phyloP scores from a whole-genome alignment of 345 rosid species.

The Passiflora organensis region DNA sequence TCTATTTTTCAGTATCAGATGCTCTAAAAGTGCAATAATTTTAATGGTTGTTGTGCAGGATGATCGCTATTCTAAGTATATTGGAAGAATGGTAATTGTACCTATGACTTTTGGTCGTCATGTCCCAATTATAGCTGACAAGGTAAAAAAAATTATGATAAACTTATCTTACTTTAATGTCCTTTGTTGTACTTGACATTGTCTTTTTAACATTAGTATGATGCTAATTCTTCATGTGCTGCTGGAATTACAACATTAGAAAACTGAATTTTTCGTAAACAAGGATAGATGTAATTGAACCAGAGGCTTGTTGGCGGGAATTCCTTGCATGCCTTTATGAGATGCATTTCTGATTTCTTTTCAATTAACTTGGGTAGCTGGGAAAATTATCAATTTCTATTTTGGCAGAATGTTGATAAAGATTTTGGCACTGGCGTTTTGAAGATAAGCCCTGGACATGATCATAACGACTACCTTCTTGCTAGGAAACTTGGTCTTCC shows the following conservation, averaged over 20 bases:
- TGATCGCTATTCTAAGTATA: slow-evolving; percentile 73
- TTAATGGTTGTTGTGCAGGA: slow-evolving; percentile 47
- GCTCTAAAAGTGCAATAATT: slow-evolving; percentile 3
- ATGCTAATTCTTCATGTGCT: not conserved
- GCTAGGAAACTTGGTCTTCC: slow-evolving; percentile 98
- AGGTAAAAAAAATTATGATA: slow-evolving; percentile 64
- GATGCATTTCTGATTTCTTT: too few relatives aligned
- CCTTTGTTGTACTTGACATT: not conserved
- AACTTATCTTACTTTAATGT: not conserved
- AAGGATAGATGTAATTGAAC: too few relatives aligned
- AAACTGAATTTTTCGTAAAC: too few relatives aligned
- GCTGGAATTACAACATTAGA: too few relatives aligned
- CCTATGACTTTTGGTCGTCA: slow-evolving; percentile 99
- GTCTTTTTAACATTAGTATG: not conserved
- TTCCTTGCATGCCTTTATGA: too few relatives aligned
- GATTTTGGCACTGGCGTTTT: slow-evolving; percentile 98
- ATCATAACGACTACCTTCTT: slow-evolving; percentile 92
- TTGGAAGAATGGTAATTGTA: slow-evolving; percentile 86
- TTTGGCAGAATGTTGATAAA: slow-evolving; percentile 82
- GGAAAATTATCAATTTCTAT: not conserved
- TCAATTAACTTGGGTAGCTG: too few relatives aligned
- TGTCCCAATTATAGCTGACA: slow-evolving; percentile 83
- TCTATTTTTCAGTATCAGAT: not conserved
- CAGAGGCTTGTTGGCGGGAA: too few relatives aligned
- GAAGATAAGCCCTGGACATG: slow-evolving; percentile 99